Percentiles rank a stretch among this genome's conserved stretches.
Evolutionary conservation across 129 eudicot genomes (phyloP).

Genomic region (Centrapalus pauciflorus): DNA sequence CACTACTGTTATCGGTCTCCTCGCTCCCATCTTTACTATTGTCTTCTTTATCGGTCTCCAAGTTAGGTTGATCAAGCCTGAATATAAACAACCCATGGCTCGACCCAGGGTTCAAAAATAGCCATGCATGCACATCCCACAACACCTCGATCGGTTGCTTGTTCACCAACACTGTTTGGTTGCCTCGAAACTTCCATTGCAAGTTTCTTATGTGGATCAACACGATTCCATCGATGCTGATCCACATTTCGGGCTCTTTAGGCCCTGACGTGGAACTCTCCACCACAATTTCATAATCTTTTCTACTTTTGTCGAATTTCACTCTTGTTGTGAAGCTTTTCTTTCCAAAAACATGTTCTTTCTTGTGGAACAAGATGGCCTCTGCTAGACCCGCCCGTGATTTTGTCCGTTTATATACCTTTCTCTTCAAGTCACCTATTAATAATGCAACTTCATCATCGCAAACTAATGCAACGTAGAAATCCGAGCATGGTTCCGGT

Average conservation of each 20-base stretch:
- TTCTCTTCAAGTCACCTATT: slow-evolving; percentile 65
- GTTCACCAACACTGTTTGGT: slow-evolving; percentile 70
- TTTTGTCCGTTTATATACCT: slow-evolving; percentile 65
- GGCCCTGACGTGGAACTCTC: slow-evolving; percentile 63
- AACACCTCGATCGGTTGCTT: slow-evolving; percentile 70
- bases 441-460: slow-evolving; percentile 78
- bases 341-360: slow-evolving; percentile 70
- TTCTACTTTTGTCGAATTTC: slow-evolving; percentile 40
- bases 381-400: slow-evolving; percentile 57
- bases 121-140: slow-evolving; percentile 89
- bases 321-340: slow-evolving; percentile 74
- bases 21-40: slow-evolving; percentile 42
- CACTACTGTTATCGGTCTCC: slow-evolving; percentile 33
- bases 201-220: slow-evolving; percentile 67
- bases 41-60: slow-evolving; percentile 38
- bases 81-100: slow-evolving; percentile 71
- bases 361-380: slow-evolving; percentile 50
- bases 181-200: slow-evolving; percentile 92
- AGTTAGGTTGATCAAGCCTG: slow-evolving; percentile 48
- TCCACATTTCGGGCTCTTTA: slow-evolving; percentile 89
- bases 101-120: slow-evolving; percentile 61
- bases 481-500: slow-evolving; percentile 76
- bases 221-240: slow-evolving; percentile 76
- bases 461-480: slow-evolving; percentile 66
- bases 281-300: slow-evolving; percentile 65